These are phyloP conservation scores for Boletus vinaceobasis DNA, from an alignment of 768 basidiomycete genomes.

Conservation along the genomic window DNA sequence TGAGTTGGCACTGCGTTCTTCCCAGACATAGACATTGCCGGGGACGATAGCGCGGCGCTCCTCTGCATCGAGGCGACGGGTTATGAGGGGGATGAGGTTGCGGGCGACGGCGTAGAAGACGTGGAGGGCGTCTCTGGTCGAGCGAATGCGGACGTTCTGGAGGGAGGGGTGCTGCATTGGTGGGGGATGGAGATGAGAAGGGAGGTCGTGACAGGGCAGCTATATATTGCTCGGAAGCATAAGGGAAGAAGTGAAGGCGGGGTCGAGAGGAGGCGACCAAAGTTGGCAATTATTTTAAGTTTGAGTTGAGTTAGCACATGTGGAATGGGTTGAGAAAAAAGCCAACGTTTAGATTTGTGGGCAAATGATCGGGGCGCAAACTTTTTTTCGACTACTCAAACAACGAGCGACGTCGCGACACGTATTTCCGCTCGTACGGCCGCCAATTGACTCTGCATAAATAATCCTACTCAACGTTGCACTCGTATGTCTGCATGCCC, in stretches of 20 bases:
- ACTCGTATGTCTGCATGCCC: background rate
- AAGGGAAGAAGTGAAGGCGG: slow-evolving; percentile 13
- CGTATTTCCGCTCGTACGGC: slow-evolving; percentile 16
- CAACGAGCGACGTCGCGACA: too few relatives aligned
- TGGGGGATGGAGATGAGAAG: slow-evolving; percentile 27
- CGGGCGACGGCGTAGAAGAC: slow-evolving; percentile 77
- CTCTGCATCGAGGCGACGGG: slow-evolving; percentile 77
- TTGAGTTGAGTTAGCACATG: slow-evolving; percentile 52
- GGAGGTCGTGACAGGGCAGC: slow-evolving; percentile 22
- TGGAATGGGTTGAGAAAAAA: slow-evolving; percentile 9
- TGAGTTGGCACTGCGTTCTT: slow-evolving; percentile 81
- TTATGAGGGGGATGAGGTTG: slow-evolving; percentile 68
- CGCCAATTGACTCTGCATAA: slow-evolving; percentile 2
- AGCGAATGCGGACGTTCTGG: slow-evolving; percentile 71
- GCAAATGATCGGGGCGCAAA: slow-evolving; percentile 21
- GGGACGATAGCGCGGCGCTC: slow-evolving; percentile 70
- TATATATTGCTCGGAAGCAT: slow-evolving; percentile 36
- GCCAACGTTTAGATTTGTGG: slow-evolving; percentile 12
- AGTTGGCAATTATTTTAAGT: slow-evolving; percentile 48
- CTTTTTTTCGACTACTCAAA: background rate
- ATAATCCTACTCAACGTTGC: background rate
- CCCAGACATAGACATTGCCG: slow-evolving; percentile 86
- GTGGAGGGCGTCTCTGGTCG: slow-evolving; percentile 74
- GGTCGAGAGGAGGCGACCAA: slow-evolving; percentile 19
- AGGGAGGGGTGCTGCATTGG: slow-evolving; percentile 75